Evolutionary conservation across 345 rosid species (phyloP).

Genomic region (Gossypium rotundifolium): DNA sequence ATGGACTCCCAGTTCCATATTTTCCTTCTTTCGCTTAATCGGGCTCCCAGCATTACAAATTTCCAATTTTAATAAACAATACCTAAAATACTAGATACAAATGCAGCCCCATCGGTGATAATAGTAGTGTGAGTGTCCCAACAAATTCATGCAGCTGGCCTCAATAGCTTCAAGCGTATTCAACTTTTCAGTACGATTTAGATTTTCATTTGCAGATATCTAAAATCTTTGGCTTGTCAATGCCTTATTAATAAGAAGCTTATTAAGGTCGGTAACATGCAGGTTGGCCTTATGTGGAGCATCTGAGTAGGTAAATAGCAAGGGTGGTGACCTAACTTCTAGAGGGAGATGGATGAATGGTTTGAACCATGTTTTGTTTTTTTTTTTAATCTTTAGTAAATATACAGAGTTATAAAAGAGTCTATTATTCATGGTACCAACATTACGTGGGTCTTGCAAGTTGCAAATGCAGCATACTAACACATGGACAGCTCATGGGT

Average conservation of each 20-base stretch:
- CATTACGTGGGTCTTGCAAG: not conserved
- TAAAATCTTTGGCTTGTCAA: not conserved
- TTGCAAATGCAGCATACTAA: too few relatives aligned
- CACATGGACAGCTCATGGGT: constrained; percentile 38
- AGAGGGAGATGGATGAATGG: too few relatives aligned
- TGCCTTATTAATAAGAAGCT: not conserved
- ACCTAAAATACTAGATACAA: not conserved
- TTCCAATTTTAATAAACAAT: not conserved
- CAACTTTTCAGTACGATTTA: not conserved
- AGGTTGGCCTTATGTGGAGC: not conserved
- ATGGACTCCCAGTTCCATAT: not conserved
- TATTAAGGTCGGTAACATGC: not conserved
- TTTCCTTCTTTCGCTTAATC: not conserved
- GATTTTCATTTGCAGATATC: not conserved
- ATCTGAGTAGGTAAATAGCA: too few relatives aligned
- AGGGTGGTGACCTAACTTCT: too few relatives aligned
- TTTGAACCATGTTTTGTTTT: not conserved
- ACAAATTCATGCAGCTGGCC: not conserved
- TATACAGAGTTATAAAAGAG: not conserved
- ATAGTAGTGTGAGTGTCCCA: not conserved
- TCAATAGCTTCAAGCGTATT: not conserved
- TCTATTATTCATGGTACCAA: not conserved
- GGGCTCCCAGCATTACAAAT: not conserved
- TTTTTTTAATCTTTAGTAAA: not conserved
- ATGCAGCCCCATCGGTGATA: not conserved